phyloP scores from a whole-genome alignment of 495 filamentous ascomycete species.

The Trichoderma reesei region DNA sequence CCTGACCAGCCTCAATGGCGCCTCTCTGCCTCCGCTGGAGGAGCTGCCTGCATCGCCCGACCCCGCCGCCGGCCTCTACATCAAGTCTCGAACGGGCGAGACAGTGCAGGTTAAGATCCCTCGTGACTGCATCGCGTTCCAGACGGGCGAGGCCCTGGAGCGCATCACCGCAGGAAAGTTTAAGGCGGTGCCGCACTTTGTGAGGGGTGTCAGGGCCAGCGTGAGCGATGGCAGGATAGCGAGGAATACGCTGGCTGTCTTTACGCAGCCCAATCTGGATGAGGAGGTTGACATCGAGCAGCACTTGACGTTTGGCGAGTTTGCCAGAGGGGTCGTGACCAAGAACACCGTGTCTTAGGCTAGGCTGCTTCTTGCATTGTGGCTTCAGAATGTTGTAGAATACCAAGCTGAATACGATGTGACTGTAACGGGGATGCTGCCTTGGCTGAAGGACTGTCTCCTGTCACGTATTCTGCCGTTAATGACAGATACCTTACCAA shows the following conservation, averaged over 20 bases:
- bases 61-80: conserved; percentile 78
- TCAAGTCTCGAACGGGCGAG: conserved; percentile 68
- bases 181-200: conserved; percentile 93
- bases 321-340: conserved; percentile 74
- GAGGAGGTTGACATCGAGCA: conserved; percentile 69
- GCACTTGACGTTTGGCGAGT: conserved; percentile 72
- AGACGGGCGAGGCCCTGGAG: conserved; percentile 89
- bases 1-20: conserved; percentile 15
- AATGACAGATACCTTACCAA: background rate
- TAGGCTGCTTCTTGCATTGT: background rate
- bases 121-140: conserved; percentile 82
- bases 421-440: too few species aligned
- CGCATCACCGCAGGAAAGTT: conserved; percentile 81
- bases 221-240: conserved; percentile 48
- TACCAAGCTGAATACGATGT: background rate
- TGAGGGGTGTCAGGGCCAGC: conserved; percentile 53
- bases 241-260: conserved; percentile 90
- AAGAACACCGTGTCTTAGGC: conserved; percentile 53
- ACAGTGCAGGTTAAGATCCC: conserved; percentile 85
- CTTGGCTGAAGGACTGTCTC: background rate
- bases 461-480: background rate
- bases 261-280: conserved; percentile 89
- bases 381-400: background rate
- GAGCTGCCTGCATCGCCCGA: conserved; percentile 71
- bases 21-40: conserved; percentile 42